Percentiles rank a stretch among this genome's conserved stretches.
phyloP scores from a whole-genome alignment of 257 asterid species.

The Solanum dulcamara region DNA sequence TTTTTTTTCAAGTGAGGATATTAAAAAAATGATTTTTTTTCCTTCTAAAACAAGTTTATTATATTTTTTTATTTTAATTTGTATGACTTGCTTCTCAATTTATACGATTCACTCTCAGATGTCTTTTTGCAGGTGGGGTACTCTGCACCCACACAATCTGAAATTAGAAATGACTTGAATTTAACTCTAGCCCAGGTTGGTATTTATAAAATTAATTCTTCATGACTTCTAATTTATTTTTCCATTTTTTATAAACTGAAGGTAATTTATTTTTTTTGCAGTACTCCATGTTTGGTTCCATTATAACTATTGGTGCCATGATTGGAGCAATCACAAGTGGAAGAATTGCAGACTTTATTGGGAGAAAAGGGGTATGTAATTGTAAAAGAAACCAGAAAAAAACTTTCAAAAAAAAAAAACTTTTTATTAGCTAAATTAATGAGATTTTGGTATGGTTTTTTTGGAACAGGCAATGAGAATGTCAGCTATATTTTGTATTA shows the following conservation, averaged over 20 bases:
- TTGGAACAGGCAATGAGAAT: slow-evolving; percentile 59
- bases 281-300: slow-evolving; percentile 75
- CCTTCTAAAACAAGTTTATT: not conserved
- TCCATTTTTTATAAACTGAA: not conserved
- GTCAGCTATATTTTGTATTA: slow-evolving; percentile 58
- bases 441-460: not conserved
- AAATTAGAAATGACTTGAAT: slow-evolving; percentile 52
- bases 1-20: not conserved
- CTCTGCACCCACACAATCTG: slow-evolving; percentile 78
- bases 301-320: slow-evolving; percentile 84
- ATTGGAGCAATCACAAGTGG: slow-evolving; percentile 81
- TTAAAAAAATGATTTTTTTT: not conserved
- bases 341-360: slow-evolving; percentile 50
- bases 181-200: slow-evolving; percentile 59
- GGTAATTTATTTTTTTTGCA: slow-evolving; percentile 2
- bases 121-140: slow-evolving; percentile 70
- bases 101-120: no score
- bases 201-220: not conserved
- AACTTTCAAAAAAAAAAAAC: not conserved
- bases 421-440: not conserved
- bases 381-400: not conserved
- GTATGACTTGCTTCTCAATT: not conserved
- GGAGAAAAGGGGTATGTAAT: slow-evolving; percentile 67
- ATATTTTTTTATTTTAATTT: not conserved
- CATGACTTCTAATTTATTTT: not conserved